phyloP scores from a whole-genome alignment of 257 asterid genomes.

The Henckelia pumila region DNA sequence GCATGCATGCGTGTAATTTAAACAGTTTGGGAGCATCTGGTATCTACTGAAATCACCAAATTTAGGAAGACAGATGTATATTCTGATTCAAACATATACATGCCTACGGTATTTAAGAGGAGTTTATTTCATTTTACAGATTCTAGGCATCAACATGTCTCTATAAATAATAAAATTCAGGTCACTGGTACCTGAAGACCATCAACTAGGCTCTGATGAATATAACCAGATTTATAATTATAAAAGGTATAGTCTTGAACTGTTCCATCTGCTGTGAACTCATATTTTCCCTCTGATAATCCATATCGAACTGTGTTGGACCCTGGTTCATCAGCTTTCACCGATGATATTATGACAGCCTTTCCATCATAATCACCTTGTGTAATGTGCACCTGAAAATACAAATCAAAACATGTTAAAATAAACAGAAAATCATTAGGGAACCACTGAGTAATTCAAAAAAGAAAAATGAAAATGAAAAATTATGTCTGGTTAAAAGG shows the following conservation, averaged over 20 bases:
- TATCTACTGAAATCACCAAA: slow-evolving; percentile 8
- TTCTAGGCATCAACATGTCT: background rate
- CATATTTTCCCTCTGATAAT: slow-evolving; percentile 64
- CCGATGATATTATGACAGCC: slow-evolving; percentile 88
- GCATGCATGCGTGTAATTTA: slow-evolving; percentile 8
- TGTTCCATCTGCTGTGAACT: slow-evolving; percentile 58
- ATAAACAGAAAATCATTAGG: background rate
- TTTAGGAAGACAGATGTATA: slow-evolving; percentile 1
- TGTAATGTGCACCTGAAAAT: slow-evolving; percentile 80
- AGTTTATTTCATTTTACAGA: background rate
- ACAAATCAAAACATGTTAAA: background rate
- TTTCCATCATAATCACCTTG: slow-evolving; percentile 97
- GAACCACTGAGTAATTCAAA: background rate
- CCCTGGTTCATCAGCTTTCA: slow-evolving; percentile 74
- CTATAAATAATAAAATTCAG: background rate
- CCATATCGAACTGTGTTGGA: slow-evolving; percentile 77
- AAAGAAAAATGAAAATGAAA: background rate
- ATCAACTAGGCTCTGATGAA: slow-evolving; percentile 77
- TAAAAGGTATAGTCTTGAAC: slow-evolving; percentile 69
- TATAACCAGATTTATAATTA: slow-evolving; percentile 76
- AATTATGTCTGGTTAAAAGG: background rate
- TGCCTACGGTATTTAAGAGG: background rate
- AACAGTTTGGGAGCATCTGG: slow-evolving; percentile 5
- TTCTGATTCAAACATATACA: slow-evolving; percentile 6
- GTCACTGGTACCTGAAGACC: slow-evolving; percentile 70